Conservation (phyloP, 441 rosid genomes). For the Corymbia citriodora region DNA sequence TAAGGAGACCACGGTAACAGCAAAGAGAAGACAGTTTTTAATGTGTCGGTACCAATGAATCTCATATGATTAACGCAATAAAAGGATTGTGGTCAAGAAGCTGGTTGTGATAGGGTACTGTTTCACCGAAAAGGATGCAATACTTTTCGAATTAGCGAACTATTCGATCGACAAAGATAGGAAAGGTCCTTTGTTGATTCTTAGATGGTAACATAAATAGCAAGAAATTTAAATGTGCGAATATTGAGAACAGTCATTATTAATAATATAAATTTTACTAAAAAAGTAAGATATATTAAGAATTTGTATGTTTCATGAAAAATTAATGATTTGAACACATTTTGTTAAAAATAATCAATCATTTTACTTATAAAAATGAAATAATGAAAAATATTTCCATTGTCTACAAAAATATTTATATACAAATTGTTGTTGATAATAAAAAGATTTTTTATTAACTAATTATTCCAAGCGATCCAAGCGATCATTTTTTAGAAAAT, state of each 20-base stretch:
- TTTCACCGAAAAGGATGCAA: background rate
- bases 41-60: too few species aligned
- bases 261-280: background rate
- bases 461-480: background rate
- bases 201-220: too few species aligned
- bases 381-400: background rate
- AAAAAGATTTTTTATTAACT: too few species aligned
- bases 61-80: background rate
- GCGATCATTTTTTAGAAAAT: too few species aligned
- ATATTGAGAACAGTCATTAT: background rate
- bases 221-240: background rate
- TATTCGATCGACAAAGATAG: background rate
- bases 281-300: too few species aligned
- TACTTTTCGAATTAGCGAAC: background rate
- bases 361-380: background rate
- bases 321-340: too few species aligned
- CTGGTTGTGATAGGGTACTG: background rate
- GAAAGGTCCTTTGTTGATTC: background rate
- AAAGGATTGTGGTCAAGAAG: background rate
- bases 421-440: too few species aligned
- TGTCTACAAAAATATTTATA: background rate
- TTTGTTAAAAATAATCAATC: too few species aligned
- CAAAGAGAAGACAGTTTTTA: too few species aligned
- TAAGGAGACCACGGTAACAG: too few species aligned
- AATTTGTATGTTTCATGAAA: background rate